Conservation (phyloP, 2,329 filamentous ascomycete species). For the Venturia carpophila region DNA sequence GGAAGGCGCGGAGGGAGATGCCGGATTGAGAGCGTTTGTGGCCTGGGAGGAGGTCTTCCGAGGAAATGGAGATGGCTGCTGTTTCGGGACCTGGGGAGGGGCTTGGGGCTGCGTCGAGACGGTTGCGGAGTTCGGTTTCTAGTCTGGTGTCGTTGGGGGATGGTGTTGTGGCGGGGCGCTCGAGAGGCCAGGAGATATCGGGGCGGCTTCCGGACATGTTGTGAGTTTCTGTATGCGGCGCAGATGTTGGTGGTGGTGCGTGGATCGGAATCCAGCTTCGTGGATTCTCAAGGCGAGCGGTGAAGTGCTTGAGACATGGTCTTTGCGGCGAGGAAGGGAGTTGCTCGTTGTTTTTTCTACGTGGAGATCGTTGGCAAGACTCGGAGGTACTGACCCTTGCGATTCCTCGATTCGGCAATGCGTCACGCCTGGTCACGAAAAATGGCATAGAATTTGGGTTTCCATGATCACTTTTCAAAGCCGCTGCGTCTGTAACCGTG, state of each 20-base stretch:
- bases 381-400: background rate
- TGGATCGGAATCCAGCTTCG: background rate
- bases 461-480: too few relatives aligned
- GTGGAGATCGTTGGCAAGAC: background rate
- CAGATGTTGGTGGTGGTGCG: background rate
- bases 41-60: slow-evolving; percentile 33
- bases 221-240: background rate
- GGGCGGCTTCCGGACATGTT: slow-evolving; percentile 8
- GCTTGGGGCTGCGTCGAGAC: slow-evolving; percentile 21
- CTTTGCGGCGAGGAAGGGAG: background rate
- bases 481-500: too few relatives aligned
- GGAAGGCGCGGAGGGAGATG: slow-evolving; percentile 41
- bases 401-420: background rate
- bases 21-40: slow-evolving; percentile 39
- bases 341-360: background rate
- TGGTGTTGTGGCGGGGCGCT: slow-evolving; percentile 23
- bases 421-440: background rate
- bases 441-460: background rate
- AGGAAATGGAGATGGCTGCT: slow-evolving; percentile 19
- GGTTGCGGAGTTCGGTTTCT: slow-evolving; percentile 26
- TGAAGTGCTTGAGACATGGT: background rate
- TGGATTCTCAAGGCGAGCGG: background rate
- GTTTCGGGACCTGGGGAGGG: slow-evolving; percentile 18
- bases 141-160: slow-evolving; percentile 26
- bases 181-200: slow-evolving; percentile 28